Evolutionary conservation across 2,329 filamentous ascomycete genomes (phyloP).

Genomic region (Trichophyton verrucosum): DNA sequence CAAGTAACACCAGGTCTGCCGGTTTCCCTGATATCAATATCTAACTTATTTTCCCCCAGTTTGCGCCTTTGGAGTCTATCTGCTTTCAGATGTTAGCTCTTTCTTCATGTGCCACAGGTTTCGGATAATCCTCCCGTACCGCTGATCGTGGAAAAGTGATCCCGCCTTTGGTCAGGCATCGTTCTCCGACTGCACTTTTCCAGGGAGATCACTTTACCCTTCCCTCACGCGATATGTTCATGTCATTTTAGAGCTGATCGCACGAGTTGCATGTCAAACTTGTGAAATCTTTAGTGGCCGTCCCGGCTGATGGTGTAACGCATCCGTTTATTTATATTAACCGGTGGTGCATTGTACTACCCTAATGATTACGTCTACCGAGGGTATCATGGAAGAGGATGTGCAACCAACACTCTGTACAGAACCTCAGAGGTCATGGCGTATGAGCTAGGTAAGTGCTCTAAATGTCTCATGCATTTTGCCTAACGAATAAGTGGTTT

Average conservation of each 20-base stretch:
- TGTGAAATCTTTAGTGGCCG: background rate
- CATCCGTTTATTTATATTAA: background rate
- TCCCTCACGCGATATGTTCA: background rate
- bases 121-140: background rate
- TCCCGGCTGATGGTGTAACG: background rate
- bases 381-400: background rate
- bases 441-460: background rate
- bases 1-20: background rate
- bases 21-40: background rate
- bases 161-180: background rate
- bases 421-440: background rate
- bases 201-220: background rate
- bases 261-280: background rate
- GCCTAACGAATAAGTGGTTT: background rate
- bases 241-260: background rate
- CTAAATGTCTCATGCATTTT: background rate
- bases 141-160: background rate
- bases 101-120: background rate
- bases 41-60: background rate
- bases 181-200: background rate
- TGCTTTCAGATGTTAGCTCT: background rate
- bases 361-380: background rate
- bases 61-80: background rate
- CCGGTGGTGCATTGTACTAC: background rate
- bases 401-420: background rate